Evolutionary conservation across 805 yeast genomes (phyloP), one percentile per base, ranked within the genome.

Genomic region (Candida coquimbonensis): DNA sequence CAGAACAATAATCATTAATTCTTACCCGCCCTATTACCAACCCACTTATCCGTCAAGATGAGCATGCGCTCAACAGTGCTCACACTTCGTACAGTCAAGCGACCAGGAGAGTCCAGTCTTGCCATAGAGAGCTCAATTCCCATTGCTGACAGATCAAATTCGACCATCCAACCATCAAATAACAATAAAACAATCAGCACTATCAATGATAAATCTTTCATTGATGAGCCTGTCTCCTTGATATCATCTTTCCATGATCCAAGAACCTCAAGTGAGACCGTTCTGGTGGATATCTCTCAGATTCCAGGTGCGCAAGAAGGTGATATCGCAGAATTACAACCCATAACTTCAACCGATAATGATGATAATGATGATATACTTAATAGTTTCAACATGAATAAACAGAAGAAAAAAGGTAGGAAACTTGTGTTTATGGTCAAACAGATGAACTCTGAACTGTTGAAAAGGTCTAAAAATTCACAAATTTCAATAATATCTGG

Each of bases 291-390:
- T 56, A 63, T 80, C 17, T 56, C 68, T 0, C 65, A 77, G 4
- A 52, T 87, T 0, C 83, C 87, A 0, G 84, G 83, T 1, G 76
- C 86, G 1, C 68, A 69, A 44, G 79, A 73, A n/a, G 96, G 95
- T 16, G 87, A 84, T 56, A 64, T 87, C 8, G 90, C 87, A 21
- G 95, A 87, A 60, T 55, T 85, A 38, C 72, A 81, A 29, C 69
- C 74, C 27, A 68, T 41, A 7, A 39, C 40, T 16, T 9, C 31
- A 29, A 29, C 31, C 6, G 31, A 29, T 29, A 29, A 29, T 29
- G 43, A 40, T 3, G 16, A n/a, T 32, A 32, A 32, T 32, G 16
- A 32, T 32, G 16, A 32, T 32, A 11, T 29, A 29, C 12, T 29
- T 12, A 14, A 29, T 29, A 29, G 13, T 29, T 29, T 29, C 14